Evolutionary conservation across 1,284 basidiomycete genomes (phyloP).

Genomic region (Ceratobasidium sp.): DNA sequence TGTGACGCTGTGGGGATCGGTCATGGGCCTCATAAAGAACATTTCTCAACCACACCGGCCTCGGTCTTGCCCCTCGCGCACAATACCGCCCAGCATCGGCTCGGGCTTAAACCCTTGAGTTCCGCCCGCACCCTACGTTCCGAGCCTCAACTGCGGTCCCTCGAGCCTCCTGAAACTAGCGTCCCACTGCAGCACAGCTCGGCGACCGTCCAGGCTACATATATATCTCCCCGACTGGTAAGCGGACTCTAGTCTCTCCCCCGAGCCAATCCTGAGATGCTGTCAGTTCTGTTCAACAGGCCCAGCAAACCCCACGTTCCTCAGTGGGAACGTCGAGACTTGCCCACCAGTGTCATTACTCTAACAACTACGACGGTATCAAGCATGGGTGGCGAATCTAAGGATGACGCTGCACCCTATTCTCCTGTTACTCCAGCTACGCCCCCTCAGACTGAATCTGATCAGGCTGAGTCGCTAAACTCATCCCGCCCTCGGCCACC

Average conservation of each 20-base stretch:
- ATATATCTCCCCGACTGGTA: background rate
- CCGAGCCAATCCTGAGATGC: constrained; percentile 21
- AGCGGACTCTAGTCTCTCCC: background rate
- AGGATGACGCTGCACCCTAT: constrained; percentile 10
- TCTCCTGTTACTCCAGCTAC: constrained; percentile 34
- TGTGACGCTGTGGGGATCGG: constrained; percentile 32
- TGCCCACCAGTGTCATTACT: constrained; percentile 16
- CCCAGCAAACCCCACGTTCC: constrained; percentile 18
- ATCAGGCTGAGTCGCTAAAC: background rate
- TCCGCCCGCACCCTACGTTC: constrained; percentile 24
- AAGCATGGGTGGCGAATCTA: constrained; percentile 26
- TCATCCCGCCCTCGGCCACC: constrained; percentile 17
- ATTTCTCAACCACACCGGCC: constrained; percentile 3
- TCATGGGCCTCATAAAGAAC: constrained; percentile 21
- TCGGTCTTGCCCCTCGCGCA: background rate
- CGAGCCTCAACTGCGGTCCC: constrained; percentile 37
- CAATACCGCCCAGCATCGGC: background rate
- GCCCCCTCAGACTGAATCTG: background rate
- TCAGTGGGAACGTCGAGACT: constrained; percentile 27
- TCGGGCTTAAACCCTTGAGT: background rate
- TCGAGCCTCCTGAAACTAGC: constrained; percentile 22
- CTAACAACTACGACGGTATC: constrained; percentile 24
- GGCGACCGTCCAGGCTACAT: constrained; percentile 8
- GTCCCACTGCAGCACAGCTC: background rate
- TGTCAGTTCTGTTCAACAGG: constrained; percentile 32